phyloP scores from a whole-genome alignment of 306 rosid genomes.

The Quercus parvula region DNA sequence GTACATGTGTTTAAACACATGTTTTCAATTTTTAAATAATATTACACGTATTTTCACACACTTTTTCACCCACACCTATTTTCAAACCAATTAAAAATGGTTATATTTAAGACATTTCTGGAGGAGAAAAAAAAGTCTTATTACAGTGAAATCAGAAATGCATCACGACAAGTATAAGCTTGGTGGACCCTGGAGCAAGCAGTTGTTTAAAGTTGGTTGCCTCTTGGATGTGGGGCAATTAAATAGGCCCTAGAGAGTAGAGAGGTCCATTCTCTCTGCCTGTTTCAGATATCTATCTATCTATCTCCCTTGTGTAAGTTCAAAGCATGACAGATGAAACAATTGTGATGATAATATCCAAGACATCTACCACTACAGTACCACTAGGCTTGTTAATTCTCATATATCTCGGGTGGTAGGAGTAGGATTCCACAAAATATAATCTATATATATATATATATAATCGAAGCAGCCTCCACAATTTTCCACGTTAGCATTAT shows the following conservation, averaged over 20 bases:
- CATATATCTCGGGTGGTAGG: not conserved
- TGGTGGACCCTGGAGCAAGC: not conserved
- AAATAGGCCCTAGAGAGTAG: not conserved
- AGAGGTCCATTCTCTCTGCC: not conserved
- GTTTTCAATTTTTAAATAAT: no score
- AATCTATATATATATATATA: no score
- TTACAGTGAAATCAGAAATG: no score
- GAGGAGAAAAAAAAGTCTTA: not conserved
- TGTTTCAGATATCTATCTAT: not conserved
- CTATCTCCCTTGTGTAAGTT: not conserved
- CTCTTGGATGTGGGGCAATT: not conserved
- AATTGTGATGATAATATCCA: not conserved
- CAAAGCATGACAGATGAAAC: not conserved
- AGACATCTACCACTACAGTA: not conserved
- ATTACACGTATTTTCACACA: no score
- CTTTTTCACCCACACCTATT: no score
- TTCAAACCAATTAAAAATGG: no score
- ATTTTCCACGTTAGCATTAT: no score
- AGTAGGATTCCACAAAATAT: not conserved
- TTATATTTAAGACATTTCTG: no score
- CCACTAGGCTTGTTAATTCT: not conserved
- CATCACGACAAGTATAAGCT: not conserved
- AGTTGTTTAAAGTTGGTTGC: conserved; percentile 1
- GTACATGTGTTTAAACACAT: no score
- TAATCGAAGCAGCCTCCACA: no score